Evolutionary conservation across 345 rosid genomes (phyloP).

Genomic region (Aethionema arabicum): DNA sequence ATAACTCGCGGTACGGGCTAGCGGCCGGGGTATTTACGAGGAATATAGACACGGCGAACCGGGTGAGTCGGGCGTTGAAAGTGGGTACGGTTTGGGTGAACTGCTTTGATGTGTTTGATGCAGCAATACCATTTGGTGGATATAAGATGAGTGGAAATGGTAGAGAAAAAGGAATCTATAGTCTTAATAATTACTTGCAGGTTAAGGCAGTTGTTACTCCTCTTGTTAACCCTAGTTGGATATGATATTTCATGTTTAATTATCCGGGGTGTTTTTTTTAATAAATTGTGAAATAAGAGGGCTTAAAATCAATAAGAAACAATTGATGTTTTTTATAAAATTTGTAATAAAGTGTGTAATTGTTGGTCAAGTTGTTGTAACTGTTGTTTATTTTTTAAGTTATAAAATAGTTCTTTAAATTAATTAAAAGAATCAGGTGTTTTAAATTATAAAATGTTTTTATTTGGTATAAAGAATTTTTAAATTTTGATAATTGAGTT

Average conservation of each 20-base stretch:
- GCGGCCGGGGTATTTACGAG: constrained; percentile 94
- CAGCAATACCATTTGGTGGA: constrained; percentile 94
- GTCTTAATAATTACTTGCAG: constrained; percentile 85
- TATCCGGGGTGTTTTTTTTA: background rate
- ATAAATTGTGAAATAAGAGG: constrained; percentile 14
- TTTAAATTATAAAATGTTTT: too few species aligned
- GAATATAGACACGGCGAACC: constrained; percentile 65
- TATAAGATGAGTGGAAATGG: constrained; percentile 97
- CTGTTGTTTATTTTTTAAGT: too few species aligned
- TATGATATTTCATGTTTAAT: constrained; percentile 38
- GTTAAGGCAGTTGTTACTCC: constrained; percentile 91
- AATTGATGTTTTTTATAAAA: too few species aligned
- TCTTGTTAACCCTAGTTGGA: constrained; percentile 78
- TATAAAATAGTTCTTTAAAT: too few species aligned
- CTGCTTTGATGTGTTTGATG: constrained; percentile 87
- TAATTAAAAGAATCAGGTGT: too few species aligned
- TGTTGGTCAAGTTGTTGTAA: too few species aligned
- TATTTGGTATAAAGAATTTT: too few species aligned
- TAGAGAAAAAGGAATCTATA: constrained; percentile 91
- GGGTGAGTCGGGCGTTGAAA: constrained; percentile 64
- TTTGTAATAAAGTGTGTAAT: too few species aligned
- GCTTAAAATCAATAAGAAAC: background rate
- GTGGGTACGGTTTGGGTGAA: constrained; percentile 92
- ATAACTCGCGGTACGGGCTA: constrained; percentile 60
- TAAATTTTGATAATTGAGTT: too few species aligned